A percentile compares a stretch with the other conserved stretches of the same genome.
Conservation (phyloP, 306 rosid genomes). For the Fragaria iinumae region DNA sequence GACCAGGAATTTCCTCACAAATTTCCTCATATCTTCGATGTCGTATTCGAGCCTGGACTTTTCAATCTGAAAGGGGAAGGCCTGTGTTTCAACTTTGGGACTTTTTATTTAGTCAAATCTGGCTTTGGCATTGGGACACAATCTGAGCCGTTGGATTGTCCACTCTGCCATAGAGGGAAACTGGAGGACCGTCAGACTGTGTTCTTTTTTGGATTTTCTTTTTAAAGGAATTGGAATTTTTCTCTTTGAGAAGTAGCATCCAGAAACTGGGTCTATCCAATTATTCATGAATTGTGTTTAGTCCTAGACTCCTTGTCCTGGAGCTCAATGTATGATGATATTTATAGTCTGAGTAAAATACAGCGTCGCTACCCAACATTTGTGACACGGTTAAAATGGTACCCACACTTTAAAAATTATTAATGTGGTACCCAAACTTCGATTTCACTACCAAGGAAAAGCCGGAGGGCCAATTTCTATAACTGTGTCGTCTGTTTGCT, state of each 20-base stretch:
- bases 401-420: no score
- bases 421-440: no score
- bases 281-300: neutral
- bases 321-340: neutral
- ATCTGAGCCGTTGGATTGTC: neutral
- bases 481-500: no score
- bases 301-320: neutral
- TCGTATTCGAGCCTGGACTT: conserved; percentile 13
- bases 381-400: no score
- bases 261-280: conserved; percentile 8
- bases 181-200: conserved; percentile 1
- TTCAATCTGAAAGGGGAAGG: neutral
- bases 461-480: no score
- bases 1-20: neutral
- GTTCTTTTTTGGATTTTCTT: neutral
- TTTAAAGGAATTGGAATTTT: neutral
- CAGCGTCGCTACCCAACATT: no score
- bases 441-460: no score
- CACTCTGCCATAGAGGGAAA: neutral
- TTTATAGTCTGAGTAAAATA: neutral
- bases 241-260: neutral
- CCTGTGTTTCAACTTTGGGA: neutral
- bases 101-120: neutral
- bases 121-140: conserved; percentile 7
- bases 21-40: conserved; percentile 3